These are phyloP conservation scores for Metschnikowia gelsemii DNA, from an alignment of 805 yeast genomes.

Conservation along the genomic window DNA sequence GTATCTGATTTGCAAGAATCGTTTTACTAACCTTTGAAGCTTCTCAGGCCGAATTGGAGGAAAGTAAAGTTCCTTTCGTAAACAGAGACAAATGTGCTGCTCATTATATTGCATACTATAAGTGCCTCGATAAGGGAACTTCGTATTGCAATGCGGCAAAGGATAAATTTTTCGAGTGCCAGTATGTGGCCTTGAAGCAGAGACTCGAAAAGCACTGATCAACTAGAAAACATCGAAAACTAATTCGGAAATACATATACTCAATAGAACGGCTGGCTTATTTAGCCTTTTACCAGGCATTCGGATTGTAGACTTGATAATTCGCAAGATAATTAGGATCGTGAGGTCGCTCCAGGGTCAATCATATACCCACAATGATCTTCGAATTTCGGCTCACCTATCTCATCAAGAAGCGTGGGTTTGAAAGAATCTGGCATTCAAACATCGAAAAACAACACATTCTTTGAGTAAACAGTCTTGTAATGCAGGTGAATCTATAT, in stretches of 20 bases:
- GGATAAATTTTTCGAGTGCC: slow-evolving; percentile 46
- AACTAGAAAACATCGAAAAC: slow-evolving; percentile 16
- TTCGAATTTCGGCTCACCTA: no score
- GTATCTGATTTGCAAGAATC: background rate
- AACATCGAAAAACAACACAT: no score
- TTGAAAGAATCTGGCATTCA: no score
- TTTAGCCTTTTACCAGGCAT: no score
- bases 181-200: slow-evolving; percentile 41
- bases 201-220: slow-evolving; percentile 35
- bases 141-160: slow-evolving; percentile 40
- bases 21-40: slow-evolving; percentile 15
- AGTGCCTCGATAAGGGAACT: slow-evolving; percentile 45
- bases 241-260: slow-evolving; percentile 3
- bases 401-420: no score
- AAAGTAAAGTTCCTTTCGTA: slow-evolving; percentile 41
- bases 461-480: no score
- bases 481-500: no score
- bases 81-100: slow-evolving; percentile 47
- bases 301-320: no score
- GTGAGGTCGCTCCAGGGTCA: no score
- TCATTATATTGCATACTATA: slow-evolving; percentile 41
- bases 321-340: no score
- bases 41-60: slow-evolving; percentile 38
- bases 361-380: no score
- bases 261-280: background rate